Percentiles rank a stretch among this genome's conserved stretches.
Conservation (phyloP, 441 rosid species). For the Kokia cookei region DNA sequence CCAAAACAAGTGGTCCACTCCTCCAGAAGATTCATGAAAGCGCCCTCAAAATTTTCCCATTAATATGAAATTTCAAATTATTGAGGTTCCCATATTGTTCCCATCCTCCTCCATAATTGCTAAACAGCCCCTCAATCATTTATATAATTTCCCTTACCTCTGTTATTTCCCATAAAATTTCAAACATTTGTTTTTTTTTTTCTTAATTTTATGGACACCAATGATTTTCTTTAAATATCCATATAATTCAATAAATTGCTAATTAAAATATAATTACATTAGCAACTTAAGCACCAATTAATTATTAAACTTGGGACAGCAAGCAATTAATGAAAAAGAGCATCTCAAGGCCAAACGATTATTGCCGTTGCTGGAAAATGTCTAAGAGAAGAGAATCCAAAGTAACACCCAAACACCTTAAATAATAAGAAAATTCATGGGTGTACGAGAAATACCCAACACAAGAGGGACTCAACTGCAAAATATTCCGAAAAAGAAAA, state of each 20-base stretch:
- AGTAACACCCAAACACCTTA: background rate
- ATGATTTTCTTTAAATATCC: background rate
- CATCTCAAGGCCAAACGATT: background rate
- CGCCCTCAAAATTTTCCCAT: background rate
- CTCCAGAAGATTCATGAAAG: slow-evolving; percentile 15
- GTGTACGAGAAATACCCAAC: background rate
- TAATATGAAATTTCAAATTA: background rate
- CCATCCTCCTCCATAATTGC: background rate
- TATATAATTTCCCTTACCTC: background rate
- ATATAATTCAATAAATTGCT: too few species aligned
- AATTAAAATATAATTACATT: background rate
- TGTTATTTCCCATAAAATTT: background rate
- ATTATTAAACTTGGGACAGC: background rate
- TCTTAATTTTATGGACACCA: background rate
- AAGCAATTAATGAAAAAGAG: background rate
- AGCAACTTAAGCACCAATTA: background rate
- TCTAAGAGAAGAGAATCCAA: background rate
- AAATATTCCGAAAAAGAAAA: background rate
- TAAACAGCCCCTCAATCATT: background rate
- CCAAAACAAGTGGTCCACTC: background rate
- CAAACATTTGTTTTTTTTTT: background rate
- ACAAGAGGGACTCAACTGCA: background rate
- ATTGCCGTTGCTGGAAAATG: background rate
- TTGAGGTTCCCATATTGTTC: background rate
- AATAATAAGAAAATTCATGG: background rate